phyloP scores from a whole-genome alignment of 371 early-diverging fungal species.

The Nematocida sp. region DNA sequence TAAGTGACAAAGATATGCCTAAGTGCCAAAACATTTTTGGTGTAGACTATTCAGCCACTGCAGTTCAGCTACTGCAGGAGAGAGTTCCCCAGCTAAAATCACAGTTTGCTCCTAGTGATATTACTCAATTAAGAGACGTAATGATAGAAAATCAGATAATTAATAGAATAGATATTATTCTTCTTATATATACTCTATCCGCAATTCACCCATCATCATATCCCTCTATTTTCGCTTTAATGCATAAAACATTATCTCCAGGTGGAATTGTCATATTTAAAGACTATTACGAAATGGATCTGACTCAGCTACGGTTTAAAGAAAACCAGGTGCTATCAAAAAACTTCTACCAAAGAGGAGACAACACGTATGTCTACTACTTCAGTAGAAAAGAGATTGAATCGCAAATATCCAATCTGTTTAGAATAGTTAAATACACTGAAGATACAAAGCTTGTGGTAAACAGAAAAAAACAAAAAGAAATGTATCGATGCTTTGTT shows the following conservation, averaged over 20 bases:
- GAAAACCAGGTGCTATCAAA: constrained; percentile 76
- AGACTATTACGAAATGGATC: constrained; percentile 81
- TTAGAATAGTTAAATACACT: constrained; percentile 77
- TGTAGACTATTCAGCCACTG: constrained; percentile 58
- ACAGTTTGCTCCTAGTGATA: constrained; percentile 7
- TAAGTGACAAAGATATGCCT: background rate
- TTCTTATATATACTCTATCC: constrained; percentile 63
- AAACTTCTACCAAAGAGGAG: constrained; percentile 81
- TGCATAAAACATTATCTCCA: constrained; percentile 48
- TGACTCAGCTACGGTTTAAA: constrained; percentile 82
- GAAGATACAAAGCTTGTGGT: constrained; percentile 86
- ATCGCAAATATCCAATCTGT: constrained; percentile 18
- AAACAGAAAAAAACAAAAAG: constrained; percentile 81
- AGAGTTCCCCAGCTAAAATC: background rate
- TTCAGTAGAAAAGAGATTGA: constrained; percentile 53
- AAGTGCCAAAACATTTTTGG: constrained; percentile 36
- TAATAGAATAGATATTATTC: constrained; percentile 46
- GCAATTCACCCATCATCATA: constrained; percentile 61
- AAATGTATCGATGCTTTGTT: constrained; percentile 94
- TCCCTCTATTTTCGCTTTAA: constrained; percentile 29
- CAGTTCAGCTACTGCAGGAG: constrained; percentile 47
- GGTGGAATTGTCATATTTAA: constrained; percentile 74
- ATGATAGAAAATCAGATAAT: background rate
- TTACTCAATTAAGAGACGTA: background rate
- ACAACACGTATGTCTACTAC: constrained; percentile 74